Evolutionary conservation across 2,329 filamentous ascomycete genomes (phyloP).

Genomic region (Colletotrichum sp.): DNA sequence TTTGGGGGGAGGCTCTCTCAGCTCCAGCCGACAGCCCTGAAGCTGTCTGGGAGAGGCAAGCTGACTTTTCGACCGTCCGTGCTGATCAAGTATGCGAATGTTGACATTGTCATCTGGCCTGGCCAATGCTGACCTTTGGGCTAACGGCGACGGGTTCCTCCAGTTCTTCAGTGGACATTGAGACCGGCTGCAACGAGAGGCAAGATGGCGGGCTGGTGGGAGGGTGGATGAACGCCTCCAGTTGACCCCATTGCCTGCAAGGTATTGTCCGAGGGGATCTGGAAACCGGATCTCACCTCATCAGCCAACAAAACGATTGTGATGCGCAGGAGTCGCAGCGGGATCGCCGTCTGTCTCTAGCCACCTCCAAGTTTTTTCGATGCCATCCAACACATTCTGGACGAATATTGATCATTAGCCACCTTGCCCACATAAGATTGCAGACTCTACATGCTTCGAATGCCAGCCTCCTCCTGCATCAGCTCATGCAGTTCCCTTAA

Average conservation of each 20-base stretch:
- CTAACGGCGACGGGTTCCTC: background rate
- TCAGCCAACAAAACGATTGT: constrained; percentile 13
- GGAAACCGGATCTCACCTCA: background rate
- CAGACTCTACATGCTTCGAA: background rate
- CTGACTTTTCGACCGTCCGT: background rate
- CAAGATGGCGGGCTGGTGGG: background rate
- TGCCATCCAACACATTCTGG: background rate
- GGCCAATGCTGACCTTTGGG: constrained; percentile 6
- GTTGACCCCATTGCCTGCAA: background rate
- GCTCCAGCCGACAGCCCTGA: background rate
- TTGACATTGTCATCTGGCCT: background rate
- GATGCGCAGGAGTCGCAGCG: constrained; percentile 4
- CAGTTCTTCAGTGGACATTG: constrained; percentile 3
- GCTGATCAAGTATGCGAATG: background rate
- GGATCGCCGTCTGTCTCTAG: background rate
- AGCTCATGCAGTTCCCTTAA: background rate
- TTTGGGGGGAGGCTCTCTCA: background rate
- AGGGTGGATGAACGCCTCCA: background rate
- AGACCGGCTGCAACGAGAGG: background rate
- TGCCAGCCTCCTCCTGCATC: constrained; percentile 5
- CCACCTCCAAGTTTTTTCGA: background rate
- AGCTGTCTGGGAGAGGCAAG: background rate
- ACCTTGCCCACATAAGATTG: background rate
- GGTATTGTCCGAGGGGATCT: background rate
- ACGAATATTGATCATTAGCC: background rate